Conservation (phyloP, 148 eudicot species). For the Diospyros kaki region DNA sequence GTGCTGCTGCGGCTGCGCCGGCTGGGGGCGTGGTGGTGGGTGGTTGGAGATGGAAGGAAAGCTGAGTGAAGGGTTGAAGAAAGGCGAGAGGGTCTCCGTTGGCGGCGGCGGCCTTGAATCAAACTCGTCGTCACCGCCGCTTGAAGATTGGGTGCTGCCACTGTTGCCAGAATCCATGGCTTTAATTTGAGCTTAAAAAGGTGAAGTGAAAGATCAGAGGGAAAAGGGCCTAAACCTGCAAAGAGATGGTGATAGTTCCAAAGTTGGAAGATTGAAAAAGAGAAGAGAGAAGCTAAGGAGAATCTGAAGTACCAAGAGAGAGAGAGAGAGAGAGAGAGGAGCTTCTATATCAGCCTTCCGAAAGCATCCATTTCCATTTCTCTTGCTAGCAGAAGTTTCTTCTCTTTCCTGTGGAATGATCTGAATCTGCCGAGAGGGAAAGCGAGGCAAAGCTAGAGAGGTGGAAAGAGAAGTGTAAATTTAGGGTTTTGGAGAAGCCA, state of each 20-base stretch:
- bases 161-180: constrained; percentile 58
- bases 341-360: neutral
- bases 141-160: constrained; percentile 57
- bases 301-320: neutral
- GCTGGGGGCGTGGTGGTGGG: constrained; percentile 13
- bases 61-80: constrained; percentile 21
- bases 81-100: constrained; percentile 24
- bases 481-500: constrained; percentile 9
- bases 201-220: neutral
- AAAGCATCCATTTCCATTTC: neutral
- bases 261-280: neutral
- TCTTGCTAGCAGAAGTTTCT: neutral
- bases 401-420: neutral
- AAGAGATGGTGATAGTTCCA: neutral
- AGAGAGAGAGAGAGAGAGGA: neutral
- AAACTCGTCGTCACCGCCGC: constrained; percentile 47
- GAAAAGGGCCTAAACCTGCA: neutral
- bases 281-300: neutral
- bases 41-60: constrained; percentile 15
- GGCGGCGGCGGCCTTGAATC: constrained; percentile 24
- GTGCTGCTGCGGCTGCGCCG: constrained; percentile 2
- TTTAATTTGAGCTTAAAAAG: neutral
- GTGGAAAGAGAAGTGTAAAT: neutral
- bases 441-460: neutral
- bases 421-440: neutral